These are phyloP conservation scores for Pelargonium cotyledonis DNA, from an alignment of 441 rosid genomes.

Conservation along the genomic window DNA sequence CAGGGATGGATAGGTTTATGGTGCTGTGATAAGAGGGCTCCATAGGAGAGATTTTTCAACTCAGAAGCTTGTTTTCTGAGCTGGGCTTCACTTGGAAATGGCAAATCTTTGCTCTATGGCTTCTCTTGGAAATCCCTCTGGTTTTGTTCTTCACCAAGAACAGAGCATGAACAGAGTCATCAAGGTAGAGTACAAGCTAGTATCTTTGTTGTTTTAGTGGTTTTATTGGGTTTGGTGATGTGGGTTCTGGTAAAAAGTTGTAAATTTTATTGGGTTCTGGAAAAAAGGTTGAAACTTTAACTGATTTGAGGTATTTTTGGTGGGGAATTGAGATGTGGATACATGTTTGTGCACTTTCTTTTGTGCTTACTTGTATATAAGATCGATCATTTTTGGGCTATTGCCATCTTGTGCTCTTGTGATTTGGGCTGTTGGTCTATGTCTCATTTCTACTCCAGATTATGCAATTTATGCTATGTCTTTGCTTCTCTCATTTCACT, in stretches of 20 bases:
- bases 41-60: slow-evolving; percentile 11
- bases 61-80: slow-evolving; percentile 14
- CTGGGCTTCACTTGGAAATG: slow-evolving; percentile 26
- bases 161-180: slow-evolving; percentile 38
- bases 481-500: background rate
- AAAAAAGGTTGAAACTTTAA: background rate
- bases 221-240: background rate
- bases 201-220: background rate
- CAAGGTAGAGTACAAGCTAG: background rate
- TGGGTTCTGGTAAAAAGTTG: background rate
- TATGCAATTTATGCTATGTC: background rate
- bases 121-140: slow-evolving; percentile 56
- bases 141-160: slow-evolving; percentile 53
- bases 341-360: too few relatives aligned
- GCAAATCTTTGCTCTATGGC: slow-evolving; percentile 64
- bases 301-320: background rate
- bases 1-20: slow-evolving; percentile 36
- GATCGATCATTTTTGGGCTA: background rate
- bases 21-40: slow-evolving; percentile 12
- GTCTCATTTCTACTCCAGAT: background rate
- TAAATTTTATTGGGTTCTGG: background rate
- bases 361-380: too few relatives aligned
- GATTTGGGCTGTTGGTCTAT: background rate
- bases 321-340: background rate
- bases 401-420: background rate